phyloP scores from a whole-genome alignment of 495 filamentous ascomycete species.

The Cladorrhinum samala region DNA sequence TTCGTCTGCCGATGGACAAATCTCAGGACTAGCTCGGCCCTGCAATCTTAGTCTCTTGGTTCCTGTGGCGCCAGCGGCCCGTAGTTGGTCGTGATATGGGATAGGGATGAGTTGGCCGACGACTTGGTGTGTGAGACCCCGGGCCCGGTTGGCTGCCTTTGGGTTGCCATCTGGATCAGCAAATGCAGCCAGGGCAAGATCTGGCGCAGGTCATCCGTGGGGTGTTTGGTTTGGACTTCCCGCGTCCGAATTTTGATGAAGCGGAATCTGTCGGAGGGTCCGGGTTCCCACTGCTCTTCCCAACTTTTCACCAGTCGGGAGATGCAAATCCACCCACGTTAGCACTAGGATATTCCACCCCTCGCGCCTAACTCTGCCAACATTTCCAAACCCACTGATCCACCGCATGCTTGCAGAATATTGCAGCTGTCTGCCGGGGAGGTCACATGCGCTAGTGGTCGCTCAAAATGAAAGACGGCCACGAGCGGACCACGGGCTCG shows the following conservation, averaged over 20 bases:
- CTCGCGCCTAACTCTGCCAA: not conserved
- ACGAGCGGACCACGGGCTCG: not conserved
- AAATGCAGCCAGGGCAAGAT: constrained; percentile 7
- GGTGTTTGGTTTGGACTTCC: constrained; percentile 10
- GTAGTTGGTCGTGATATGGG: not conserved
- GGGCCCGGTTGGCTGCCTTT: constrained; percentile 12
- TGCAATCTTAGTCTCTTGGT: constrained; percentile 2
- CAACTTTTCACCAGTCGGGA: not conserved
- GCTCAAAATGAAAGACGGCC: not conserved
- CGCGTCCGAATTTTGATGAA: not conserved
- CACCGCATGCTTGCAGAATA: not conserved
- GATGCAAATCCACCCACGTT: not conserved
- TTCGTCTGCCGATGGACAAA: not conserved
- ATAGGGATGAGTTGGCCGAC: not conserved
- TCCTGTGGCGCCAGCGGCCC: not conserved
- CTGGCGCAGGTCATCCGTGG: constrained; percentile 20
- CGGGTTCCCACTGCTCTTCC: not conserved
- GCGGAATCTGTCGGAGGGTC: not conserved
- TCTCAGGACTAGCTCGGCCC: not conserved
- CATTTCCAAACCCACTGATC: not conserved
- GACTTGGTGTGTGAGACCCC: constrained; percentile 1
- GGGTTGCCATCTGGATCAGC: not conserved
- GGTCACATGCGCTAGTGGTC: constrained; percentile 12
- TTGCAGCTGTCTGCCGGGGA: constrained; percentile 12
- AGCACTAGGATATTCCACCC: not conserved